These are phyloP conservation scores for Phytopythium delawarense DNA, from an alignment of 352 stramenopile genomes.

Conservation along the genomic window DNA sequence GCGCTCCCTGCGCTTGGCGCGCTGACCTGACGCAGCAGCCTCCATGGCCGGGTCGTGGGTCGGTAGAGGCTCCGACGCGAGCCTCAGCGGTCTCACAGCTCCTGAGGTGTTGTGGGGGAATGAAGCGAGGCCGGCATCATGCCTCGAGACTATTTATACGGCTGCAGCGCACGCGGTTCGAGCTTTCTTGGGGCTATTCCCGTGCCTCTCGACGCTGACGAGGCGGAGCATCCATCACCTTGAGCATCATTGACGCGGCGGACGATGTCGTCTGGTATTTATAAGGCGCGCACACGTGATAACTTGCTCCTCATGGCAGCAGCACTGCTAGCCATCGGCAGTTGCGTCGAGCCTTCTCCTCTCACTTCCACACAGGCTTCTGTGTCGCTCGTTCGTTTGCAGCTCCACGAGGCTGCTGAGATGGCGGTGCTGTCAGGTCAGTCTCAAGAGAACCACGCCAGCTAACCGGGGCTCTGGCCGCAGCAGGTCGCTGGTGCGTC, in stretches of 20 bases:
- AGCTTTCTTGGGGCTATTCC: constrained; percentile 3
- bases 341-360: neutral
- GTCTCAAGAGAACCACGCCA: neutral
- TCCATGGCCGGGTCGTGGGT: constrained; percentile 13
- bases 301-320: neutral
- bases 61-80: neutral
- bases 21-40: constrained; percentile 7
- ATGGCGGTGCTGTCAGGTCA: neutral
- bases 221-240: neutral
- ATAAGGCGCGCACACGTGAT: neutral
- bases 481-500: neutral
- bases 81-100: neutral
- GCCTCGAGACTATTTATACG: constrained; percentile 1
- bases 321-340: neutral
- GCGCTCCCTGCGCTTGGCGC: too few species aligned
- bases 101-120: neutral
- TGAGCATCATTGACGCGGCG: neutral
- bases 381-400: neutral
- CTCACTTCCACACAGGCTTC: neutral
- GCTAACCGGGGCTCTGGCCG: too few species aligned
- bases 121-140: neutral
- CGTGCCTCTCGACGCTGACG: neutral
- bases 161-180: neutral
- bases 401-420: neutral
- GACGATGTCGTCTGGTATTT: neutral